Evolutionary conservation across 306 rosid species (phyloP).

Genomic region (Cicer chorassanicum): DNA sequence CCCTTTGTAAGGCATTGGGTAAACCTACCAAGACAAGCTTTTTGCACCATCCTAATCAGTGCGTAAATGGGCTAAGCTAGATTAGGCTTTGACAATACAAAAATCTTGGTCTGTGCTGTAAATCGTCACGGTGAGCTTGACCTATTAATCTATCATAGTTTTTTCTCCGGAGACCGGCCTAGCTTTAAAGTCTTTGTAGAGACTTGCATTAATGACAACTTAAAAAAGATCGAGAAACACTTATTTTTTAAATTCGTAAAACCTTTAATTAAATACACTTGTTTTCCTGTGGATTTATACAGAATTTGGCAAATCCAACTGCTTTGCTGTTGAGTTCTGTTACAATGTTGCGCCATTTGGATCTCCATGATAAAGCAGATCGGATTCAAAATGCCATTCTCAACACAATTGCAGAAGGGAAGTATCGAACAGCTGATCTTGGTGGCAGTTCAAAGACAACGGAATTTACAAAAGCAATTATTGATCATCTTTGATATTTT

Average conservation of each 20-base stretch:
- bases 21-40: slow-evolving; percentile 11
- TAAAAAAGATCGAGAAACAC: not conserved
- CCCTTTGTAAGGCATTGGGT: not conserved
- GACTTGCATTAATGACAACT: not conserved
- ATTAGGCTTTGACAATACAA: not conserved
- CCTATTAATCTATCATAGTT: too few species aligned
- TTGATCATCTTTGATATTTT: slow-evolving; percentile 73
- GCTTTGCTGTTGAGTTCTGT: slow-evolving; percentile 90
- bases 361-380: slow-evolving; percentile 79
- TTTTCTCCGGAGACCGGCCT: too few species aligned
- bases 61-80: not conserved
- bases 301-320: slow-evolving; percentile 98
- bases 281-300: slow-evolving; percentile 40
- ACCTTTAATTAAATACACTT: slow-evolving; percentile 1
- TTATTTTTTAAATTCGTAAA: not conserved
- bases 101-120: too few species aligned
- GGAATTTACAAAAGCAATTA: slow-evolving; percentile 79
- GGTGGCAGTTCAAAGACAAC: slow-evolving; percentile 84
- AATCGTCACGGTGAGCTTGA: too few species aligned
- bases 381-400: slow-evolving; percentile 84
- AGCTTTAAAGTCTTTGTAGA: too few species aligned
- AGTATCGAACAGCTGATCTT: slow-evolving; percentile 91
- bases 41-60: slow-evolving; percentile 1
- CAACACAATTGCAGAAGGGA: slow-evolving; percentile 86
- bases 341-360: slow-evolving; percentile 84